Percentiles rank a stretch among this genome's conserved stretches.
These are phyloP conservation scores for Fusarium odoratissimum DNA, from an alignment of 2,329 filamentous ascomycete genomes.

Conservation along the genomic window DNA sequence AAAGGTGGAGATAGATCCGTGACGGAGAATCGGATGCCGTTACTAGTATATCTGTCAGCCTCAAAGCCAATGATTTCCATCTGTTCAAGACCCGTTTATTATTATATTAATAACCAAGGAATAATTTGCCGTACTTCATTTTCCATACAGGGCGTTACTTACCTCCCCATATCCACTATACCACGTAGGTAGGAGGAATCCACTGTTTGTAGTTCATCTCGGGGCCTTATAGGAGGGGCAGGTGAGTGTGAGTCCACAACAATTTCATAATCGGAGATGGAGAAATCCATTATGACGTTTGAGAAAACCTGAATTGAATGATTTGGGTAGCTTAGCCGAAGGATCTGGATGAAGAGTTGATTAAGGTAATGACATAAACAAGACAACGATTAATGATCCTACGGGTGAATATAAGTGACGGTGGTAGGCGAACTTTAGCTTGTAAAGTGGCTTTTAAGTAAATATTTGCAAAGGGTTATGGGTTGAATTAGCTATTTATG, in stretches of 20 bases:
- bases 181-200: slow-evolving; percentile 11
- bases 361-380: neutral
- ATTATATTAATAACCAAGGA: neutral
- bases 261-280: slow-evolving; percentile 8
- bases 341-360: neutral
- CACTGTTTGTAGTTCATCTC: neutral
- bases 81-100: neutral
- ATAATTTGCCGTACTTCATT: neutral
- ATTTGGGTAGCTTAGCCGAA: neutral
- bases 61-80: neutral
- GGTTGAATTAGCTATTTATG: neutral
- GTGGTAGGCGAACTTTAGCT: neutral
- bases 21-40: slow-evolving; percentile 29
- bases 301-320: neutral
- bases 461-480: neutral
- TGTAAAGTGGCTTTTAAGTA: neutral
- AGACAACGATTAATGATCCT: neutral
- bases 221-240: neutral
- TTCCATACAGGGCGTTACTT: neutral
- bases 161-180: slow-evolving; percentile 35
- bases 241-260: neutral
- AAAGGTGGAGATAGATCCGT: slow-evolving; percentile 28
- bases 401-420: neutral
- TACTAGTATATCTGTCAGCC: slow-evolving; percentile 5
- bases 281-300: neutral